A percentile compares a stretch with the other conserved stretches of the same genome.
These are phyloP conservation scores for Gastrodia elata DNA, from an alignment of 106 monocot species.

Conservation along the genomic window DNA sequence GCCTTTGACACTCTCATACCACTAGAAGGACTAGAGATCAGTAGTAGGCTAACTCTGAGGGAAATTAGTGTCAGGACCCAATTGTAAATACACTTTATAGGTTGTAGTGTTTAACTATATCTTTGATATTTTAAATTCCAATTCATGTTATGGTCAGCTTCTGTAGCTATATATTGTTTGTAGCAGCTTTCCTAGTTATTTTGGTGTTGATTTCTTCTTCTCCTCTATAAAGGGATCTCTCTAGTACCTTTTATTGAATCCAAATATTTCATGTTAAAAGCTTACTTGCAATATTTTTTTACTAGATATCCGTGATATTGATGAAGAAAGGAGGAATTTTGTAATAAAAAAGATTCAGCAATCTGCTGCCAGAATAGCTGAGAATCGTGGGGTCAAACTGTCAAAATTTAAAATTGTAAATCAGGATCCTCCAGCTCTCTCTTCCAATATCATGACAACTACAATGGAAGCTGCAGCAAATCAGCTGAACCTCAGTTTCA, in stretches of 20 bases:
- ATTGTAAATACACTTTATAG: not conserved
- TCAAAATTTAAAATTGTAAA: slow-evolving; percentile 82
- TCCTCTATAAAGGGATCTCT: not conserved
- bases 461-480: slow-evolving; percentile 50
- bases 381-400: slow-evolving; percentile 51
- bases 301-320: slow-evolving; percentile 88
- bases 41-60: not conserved
- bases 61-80: not conserved
- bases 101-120: not conserved
- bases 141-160: not conserved
- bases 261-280: not conserved
- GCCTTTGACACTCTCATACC: too few relatives aligned
- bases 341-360: slow-evolving; percentile 63
- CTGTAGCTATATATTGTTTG: not conserved
- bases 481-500: slow-evolving; percentile 61
- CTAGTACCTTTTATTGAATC: not conserved
- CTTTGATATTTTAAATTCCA: not conserved
- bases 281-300: slow-evolving; percentile 1
- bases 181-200: not conserved
- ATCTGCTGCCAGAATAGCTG: slow-evolving; percentile 63
- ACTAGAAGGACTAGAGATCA: not conserved
- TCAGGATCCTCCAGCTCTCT: slow-evolving; percentile 83
- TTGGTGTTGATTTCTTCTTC: not conserved
- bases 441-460: slow-evolving; percentile 43
- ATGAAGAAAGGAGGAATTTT: slow-evolving; percentile 74